Conservation (phyloP, 202 grass and related monocot genomes). For the Zoysia matrella region DNA sequence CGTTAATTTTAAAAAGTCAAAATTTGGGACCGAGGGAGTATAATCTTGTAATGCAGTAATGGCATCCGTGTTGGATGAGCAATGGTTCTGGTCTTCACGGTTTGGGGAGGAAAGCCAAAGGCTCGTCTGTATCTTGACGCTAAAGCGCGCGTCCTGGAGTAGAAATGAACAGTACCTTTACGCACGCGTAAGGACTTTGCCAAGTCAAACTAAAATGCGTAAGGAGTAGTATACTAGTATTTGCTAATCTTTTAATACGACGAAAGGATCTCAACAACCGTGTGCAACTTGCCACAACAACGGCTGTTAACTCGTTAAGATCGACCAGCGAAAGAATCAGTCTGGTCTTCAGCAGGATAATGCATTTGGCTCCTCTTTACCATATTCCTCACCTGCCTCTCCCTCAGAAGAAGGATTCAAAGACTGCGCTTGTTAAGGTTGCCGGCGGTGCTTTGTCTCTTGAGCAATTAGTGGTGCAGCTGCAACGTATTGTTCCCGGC, state of each 20-base stretch:
- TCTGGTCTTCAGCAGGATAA: no score
- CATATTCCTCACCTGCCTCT: no score
- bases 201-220: not conserved
- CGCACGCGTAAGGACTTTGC: constrained; percentile 11
- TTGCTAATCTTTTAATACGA: not conserved
- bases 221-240: no score
- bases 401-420: no score
- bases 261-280: not conserved
- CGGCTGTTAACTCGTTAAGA: no score
- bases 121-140: not conserved
- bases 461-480: no score
- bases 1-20: no score
- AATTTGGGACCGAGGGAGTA: no score
- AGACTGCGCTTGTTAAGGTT: no score
- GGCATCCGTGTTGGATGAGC: not conserved
- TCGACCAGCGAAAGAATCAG: not conserved
- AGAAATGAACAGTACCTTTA: not conserved
- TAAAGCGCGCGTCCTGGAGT: not conserved
- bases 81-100: not conserved
- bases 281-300: not conserved
- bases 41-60: not conserved
- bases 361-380: no score
- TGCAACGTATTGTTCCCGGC: no score
- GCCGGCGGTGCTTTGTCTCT: no score
- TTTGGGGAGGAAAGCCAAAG: not conserved